Conservation (phyloP, 139 green algal species). For the Tetraselmis striata region DNA sequence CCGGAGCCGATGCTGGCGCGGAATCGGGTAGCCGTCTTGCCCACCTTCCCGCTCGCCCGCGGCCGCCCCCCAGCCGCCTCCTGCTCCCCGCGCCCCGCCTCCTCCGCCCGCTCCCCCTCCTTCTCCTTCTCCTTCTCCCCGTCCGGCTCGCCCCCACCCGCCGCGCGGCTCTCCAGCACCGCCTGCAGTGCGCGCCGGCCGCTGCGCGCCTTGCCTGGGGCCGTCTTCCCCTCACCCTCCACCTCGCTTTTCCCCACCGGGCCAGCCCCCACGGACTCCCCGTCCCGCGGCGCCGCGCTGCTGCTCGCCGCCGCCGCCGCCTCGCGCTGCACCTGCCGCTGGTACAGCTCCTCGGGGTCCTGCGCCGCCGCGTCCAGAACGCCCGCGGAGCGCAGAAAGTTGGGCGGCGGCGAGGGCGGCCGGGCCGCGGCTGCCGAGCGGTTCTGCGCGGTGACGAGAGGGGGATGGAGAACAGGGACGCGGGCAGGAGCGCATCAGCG, state of each 20-base stretch:
- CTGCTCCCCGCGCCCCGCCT: no score
- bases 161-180: not conserved
- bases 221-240: not conserved
- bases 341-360: not conserved
- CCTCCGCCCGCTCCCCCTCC: not conserved
- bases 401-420: not conserved
- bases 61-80: no score
- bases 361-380: not conserved
- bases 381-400: not conserved
- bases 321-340: not conserved
- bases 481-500: no score
- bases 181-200: not conserved
- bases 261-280: not conserved
- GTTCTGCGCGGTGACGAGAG: not conserved
- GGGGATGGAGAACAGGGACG: not conserved
- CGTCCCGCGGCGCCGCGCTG: not conserved
- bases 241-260: not conserved
- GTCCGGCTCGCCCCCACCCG: not conserved
- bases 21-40: no score
- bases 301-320: not conserved
- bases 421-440: not conserved
- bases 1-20: not conserved
- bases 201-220: not conserved
- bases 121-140: not conserved
- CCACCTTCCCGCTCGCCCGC: no score